Conservation (phyloP, 768 basidiomycete genomes). For the Mrakia gelida region DNA sequence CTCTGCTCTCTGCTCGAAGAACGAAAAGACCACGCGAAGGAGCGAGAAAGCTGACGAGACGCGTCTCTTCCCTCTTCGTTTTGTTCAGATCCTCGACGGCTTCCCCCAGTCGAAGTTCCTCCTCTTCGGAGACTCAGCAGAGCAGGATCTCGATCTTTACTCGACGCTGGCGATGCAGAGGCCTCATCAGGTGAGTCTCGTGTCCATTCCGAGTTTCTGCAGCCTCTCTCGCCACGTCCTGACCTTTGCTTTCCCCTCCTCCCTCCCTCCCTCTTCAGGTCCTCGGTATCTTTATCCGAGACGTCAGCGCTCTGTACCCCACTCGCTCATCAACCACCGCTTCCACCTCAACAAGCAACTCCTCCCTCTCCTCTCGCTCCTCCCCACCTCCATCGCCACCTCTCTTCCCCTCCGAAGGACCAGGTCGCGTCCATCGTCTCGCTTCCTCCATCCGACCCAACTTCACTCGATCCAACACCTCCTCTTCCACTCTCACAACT, state of each 20-base stretch:
- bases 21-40: background rate
- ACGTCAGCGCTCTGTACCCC: slow-evolving; percentile 51
- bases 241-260: background rate
- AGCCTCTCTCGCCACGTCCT: background rate
- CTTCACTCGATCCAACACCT: slow-evolving; percentile 15
- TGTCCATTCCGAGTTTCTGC: background rate
- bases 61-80: background rate
- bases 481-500: background rate
- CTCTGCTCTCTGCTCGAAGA: slow-evolving; percentile 22
- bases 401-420: background rate
- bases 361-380: slow-evolving; percentile 5
- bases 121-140: slow-evolving; percentile 86
- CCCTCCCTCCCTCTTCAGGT: slow-evolving; percentile 48
- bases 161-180: slow-evolving; percentile 65
- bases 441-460: slow-evolving; percentile 20
- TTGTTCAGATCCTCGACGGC: slow-evolving; percentile 53
- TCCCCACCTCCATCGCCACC: slow-evolving; percentile 4
- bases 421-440: slow-evolving; percentile 17
- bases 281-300: slow-evolving; percentile 75
- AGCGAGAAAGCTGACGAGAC: background rate
- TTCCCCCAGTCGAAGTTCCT: slow-evolving; percentile 74
- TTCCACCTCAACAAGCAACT: background rate
- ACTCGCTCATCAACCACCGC: background rate
- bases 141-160: slow-evolving; percentile 93
- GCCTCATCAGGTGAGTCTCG: slow-evolving; percentile 42